Percentiles rank a stretch among this genome's conserved stretches.
These are phyloP conservation scores for Penicillium atrosanguineum DNA, from an alignment of 495 filamentous ascomycete species.

Conservation along the genomic window DNA sequence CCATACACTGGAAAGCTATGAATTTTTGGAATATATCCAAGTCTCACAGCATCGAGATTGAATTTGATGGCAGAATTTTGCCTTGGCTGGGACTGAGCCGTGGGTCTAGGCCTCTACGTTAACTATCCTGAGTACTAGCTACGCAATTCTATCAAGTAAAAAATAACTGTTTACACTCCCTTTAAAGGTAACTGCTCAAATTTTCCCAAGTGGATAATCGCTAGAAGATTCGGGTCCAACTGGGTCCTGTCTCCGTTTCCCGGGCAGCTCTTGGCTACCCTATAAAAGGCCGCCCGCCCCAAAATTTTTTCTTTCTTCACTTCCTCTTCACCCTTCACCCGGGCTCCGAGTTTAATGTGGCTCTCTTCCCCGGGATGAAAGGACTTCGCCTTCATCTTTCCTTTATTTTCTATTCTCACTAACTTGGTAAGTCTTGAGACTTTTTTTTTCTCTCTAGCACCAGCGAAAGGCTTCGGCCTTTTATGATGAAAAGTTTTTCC, in stretches of 20 bases:
- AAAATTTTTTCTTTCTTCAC: slow-evolving; percentile 29
- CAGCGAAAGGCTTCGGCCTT: slow-evolving; percentile 26
- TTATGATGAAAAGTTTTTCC: slow-evolving; percentile 50
- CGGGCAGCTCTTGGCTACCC: slow-evolving; percentile 33
- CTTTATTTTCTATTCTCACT: slow-evolving; percentile 11
- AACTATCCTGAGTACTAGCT: not conserved
- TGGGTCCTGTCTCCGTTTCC: slow-evolving; percentile 19
- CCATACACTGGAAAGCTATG: not conserved
- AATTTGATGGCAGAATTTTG: not conserved
- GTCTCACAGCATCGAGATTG: not conserved
- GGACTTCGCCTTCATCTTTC: not conserved
- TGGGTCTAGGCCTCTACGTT: not conserved
- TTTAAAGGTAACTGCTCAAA: not conserved
- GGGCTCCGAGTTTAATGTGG: not conserved
- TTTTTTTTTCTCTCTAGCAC: slow-evolving; percentile 9
- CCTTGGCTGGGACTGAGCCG: not conserved
- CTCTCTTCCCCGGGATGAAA: not conserved
- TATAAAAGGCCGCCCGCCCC: slow-evolving; percentile 35
- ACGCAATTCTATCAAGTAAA: not conserved
- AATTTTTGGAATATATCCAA: not conserved
- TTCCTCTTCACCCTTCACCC: slow-evolving; percentile 14
- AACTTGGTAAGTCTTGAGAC: slow-evolving; percentile 22
- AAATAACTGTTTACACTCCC: not conserved
- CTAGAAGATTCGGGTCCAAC: slow-evolving; percentile 30
- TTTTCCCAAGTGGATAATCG: slow-evolving; percentile 14